These are phyloP conservation scores for Copromyces sp. DNA, from an alignment of 495 filamentous ascomycete species.

Conservation along the genomic window DNA sequence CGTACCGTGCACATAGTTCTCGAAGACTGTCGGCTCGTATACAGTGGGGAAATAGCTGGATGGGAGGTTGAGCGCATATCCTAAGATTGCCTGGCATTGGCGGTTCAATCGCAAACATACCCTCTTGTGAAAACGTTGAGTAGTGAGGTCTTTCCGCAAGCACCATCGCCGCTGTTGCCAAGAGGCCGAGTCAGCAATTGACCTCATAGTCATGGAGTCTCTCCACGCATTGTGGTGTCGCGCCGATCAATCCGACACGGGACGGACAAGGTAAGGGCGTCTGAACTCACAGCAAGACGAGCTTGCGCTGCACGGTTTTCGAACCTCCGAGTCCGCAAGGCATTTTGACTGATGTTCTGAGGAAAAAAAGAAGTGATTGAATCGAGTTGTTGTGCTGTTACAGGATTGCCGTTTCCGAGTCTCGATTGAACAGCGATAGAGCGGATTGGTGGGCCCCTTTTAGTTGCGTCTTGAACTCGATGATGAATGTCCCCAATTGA, in stretches of 20 bases:
- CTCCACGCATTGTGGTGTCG: neutral
- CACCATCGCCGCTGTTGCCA: conserved; percentile 73
- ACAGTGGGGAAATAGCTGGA: conserved; percentile 94
- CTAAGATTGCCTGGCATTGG: conserved; percentile 1
- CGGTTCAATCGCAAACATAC: conserved; percentile 35
- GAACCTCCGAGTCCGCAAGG: conserved; percentile 50
- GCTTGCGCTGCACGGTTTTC: conserved; percentile 88
- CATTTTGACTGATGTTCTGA: conserved; percentile 31
- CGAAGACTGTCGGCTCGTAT: conserved; percentile 98
- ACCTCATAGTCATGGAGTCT: conserved; percentile 1
- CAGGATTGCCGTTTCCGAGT: neutral
- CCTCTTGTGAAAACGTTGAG: conserved; percentile 98
- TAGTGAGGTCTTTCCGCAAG: conserved; percentile 93
- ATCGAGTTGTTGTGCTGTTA: neutral
- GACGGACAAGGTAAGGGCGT: neutral
- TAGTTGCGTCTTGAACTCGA: neutral
- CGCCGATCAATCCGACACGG: neutral
- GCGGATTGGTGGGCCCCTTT: neutral
- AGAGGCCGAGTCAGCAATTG: conserved; percentile 23
- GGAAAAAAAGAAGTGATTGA: neutral
- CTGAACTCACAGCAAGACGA: conserved; percentile 79
- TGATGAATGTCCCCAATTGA: neutral
- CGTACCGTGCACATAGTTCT: conserved; percentile 97
- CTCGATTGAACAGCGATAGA: neutral
- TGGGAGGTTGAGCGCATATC: neutral